A percentile compares a stretch with the other conserved stretches of the same genome.
Conservation (phyloP, 2,329 filamentous ascomycete species). For the Ophiocordyceps australis region DNA sequence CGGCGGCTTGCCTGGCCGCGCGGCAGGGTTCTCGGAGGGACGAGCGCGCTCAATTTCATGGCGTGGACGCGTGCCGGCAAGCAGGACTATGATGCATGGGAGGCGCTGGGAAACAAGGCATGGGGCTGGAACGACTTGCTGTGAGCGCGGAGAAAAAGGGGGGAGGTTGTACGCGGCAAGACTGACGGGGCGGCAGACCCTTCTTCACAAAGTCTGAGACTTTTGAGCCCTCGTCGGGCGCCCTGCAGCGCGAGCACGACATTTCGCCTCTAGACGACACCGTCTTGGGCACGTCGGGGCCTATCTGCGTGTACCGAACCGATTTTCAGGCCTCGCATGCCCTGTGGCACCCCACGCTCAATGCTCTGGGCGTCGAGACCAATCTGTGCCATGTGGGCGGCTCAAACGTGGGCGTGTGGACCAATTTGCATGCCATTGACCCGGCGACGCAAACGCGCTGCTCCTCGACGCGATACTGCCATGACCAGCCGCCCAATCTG, state of each 20-base stretch:
- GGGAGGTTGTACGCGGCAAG: too few relatives aligned
- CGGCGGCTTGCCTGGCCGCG: slow-evolving; percentile 21
- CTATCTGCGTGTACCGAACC: slow-evolving; percentile 25
- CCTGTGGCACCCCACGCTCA: slow-evolving; percentile 28
- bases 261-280: slow-evolving; percentile 17
- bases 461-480: slow-evolving; percentile 28
- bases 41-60: slow-evolving; percentile 41
- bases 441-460: slow-evolving; percentile 24
- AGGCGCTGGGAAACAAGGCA: slow-evolving; percentile 33
- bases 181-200: slow-evolving; percentile 16
- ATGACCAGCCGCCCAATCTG: slow-evolving; percentile 21
- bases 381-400: slow-evolving; percentile 28
- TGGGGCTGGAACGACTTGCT: slow-evolving; percentile 33
- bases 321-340: slow-evolving; percentile 21
- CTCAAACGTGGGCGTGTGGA: slow-evolving; percentile 28
- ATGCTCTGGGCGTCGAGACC: slow-evolving; percentile 19
- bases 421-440: slow-evolving; percentile 28
- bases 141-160: slow-evolving; percentile 12
- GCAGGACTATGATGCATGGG: slow-evolving; percentile 38
- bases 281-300: slow-evolving; percentile 23
- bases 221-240: slow-evolving; percentile 20
- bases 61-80: slow-evolving; percentile 27
- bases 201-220: slow-evolving; percentile 31
- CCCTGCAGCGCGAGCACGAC: slow-evolving; percentile 14
- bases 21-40: slow-evolving; percentile 40